Evolutionary conservation across 805 yeast genomes (phyloP).

Genomic region (Ogataea pilisensis): DNA sequence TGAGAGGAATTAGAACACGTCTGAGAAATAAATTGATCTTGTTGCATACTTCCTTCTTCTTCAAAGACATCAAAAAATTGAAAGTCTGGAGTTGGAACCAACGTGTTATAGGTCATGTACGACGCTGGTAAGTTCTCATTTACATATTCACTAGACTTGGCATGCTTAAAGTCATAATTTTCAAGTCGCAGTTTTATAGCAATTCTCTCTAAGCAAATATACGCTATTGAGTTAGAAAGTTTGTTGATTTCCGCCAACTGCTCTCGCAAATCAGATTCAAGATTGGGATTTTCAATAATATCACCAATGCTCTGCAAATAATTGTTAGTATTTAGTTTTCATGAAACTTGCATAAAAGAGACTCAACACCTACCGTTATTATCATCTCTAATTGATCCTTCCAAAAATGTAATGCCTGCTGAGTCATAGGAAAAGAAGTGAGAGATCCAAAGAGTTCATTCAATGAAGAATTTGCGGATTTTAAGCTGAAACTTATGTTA

Average conservation of each 20-base stretch:
- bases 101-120: too few relatives aligned
- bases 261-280: not conserved
- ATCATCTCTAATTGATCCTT: too few relatives aligned
- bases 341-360: not conserved
- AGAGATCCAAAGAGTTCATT: too few relatives aligned
- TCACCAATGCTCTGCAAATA: not conserved
- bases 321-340: not conserved
- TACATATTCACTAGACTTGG: not conserved
- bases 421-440: too few relatives aligned
- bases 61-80: not conserved
- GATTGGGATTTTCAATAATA: not conserved
- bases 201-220: conserved; percentile 6
- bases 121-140: not conserved
- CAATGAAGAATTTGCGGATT: too few relatives aligned
- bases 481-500: too few relatives aligned
- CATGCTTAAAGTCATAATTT: not conserved
- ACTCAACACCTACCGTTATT: too few relatives aligned
- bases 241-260: not conserved
- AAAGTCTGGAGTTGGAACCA: not conserved
- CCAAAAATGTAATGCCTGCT: too few relatives aligned
- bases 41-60: not conserved
- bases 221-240: conserved; percentile 2
- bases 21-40: too few relatives aligned
- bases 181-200: conserved; percentile 1
- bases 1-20: too few relatives aligned